These are phyloP conservation scores for Amniculicola lignicola DNA, from an alignment of 495 filamentous ascomycete species.

Conservation along the genomic window DNA sequence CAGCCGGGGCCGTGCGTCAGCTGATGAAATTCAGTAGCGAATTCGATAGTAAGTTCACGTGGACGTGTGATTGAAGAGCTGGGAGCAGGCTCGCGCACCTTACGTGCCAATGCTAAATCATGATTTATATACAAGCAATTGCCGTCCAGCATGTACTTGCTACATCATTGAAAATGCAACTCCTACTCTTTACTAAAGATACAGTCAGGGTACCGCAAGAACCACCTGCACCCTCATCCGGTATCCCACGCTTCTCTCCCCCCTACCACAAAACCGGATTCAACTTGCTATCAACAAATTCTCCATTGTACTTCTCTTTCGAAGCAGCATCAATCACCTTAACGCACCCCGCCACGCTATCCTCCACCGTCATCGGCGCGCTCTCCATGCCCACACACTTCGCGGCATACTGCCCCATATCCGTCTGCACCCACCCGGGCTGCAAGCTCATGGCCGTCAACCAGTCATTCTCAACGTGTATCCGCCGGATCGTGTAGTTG, in stretches of 20 bases:
- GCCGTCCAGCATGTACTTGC: background rate
- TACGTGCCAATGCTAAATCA: background rate
- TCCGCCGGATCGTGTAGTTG: slow-evolving; percentile 1
- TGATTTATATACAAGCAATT: background rate
- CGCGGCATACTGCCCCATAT: slow-evolving; percentile 3
- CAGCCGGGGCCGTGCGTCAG: too few species aligned
- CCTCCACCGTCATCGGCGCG: background rate
- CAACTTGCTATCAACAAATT: background rate
- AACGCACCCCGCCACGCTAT: background rate
- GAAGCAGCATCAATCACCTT: background rate
- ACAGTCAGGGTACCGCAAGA: too few species aligned
- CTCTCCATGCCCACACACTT: background rate
- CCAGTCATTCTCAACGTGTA: slow-evolving; percentile 20
- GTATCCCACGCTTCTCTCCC: background rate
- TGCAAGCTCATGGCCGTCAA: slow-evolving; percentile 13
- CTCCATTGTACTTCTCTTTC: background rate
- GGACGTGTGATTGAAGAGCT: background rate
- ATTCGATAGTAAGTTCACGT: too few species aligned
- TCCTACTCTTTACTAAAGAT: background rate
- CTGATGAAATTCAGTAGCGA: too few species aligned
- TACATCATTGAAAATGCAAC: background rate
- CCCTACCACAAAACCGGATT: background rate
- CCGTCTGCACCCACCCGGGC: slow-evolving; percentile 12
- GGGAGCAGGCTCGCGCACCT: background rate
- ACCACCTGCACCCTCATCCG: too few species aligned